Percentiles rank a stretch among this genome's conserved stretches.
phyloP scores from a whole-genome alignment of 148 eudicot species.

The Rhododendron henanense region DNA sequence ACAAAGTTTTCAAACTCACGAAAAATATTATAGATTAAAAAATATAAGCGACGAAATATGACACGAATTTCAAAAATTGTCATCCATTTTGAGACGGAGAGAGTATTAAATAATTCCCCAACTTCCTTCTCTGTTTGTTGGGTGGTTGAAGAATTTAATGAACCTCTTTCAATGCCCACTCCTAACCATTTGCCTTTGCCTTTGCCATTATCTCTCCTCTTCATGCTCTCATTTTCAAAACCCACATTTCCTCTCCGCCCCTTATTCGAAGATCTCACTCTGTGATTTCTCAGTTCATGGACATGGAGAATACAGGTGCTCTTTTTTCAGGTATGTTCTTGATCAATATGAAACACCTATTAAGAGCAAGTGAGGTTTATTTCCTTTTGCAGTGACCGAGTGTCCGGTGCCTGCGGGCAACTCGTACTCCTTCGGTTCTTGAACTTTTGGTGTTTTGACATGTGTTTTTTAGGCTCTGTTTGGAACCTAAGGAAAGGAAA shows the following conservation, averaged over 20 bases:
- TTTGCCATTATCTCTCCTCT: background rate
- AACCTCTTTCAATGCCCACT: slow-evolving; percentile 1
- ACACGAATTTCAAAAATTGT: too few relatives aligned
- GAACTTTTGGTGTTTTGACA: background rate
- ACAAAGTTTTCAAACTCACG: too few relatives aligned
- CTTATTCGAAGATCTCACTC: background rate
- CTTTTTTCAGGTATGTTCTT: background rate
- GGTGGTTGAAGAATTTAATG: slow-evolving; percentile 29
- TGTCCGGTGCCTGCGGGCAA: background rate
- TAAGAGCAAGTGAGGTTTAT: background rate
- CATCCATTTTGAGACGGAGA: too few relatives aligned
- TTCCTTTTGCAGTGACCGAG: background rate
- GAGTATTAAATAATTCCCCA: slow-evolving; percentile 2
- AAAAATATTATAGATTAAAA: too few relatives aligned
- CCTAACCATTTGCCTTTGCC: background rate
- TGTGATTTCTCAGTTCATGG: background rate
- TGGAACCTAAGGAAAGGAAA: too few relatives aligned
- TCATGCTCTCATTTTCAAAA: background rate
- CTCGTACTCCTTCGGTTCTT: background rate
- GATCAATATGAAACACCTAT: background rate
- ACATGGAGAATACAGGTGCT: background rate
- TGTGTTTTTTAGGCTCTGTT: background rate
- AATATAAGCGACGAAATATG: too few relatives aligned
- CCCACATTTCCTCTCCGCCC: background rate
- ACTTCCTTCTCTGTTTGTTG: slow-evolving; percentile 18